Percentiles rank a stretch among this genome's conserved stretches.
Evolutionary conservation across 331 rosid species (phyloP).

Genomic region (Dryas integrifolia): DNA sequence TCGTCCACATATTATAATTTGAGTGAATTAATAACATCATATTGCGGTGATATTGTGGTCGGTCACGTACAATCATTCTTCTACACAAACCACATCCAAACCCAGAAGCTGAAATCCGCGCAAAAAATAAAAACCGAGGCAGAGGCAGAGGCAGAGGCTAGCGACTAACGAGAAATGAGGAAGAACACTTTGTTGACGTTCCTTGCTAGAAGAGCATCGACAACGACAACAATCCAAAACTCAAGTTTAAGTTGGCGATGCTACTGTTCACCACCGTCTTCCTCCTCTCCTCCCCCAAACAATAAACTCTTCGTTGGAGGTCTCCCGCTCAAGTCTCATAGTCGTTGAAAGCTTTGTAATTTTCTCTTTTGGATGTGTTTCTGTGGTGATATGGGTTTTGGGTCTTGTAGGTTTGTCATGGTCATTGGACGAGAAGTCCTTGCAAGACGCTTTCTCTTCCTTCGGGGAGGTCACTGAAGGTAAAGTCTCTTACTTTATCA

Average conservation of each 20-base stretch:
- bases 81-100: not conserved
- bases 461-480: slow-evolving; percentile 83
- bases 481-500: slow-evolving; percentile 15
- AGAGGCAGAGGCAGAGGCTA: too few species aligned
- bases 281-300: slow-evolving; percentile 36
- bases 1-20: too few species aligned
- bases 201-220: slow-evolving; percentile 19
- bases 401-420: slow-evolving; percentile 70
- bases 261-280: slow-evolving; percentile 39
- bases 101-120: not conserved
- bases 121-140: not conserved
- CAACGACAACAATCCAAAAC: slow-evolving; percentile 21
- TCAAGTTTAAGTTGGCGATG: slow-evolving; percentile 31
- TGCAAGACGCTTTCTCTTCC: slow-evolving; percentile 79
- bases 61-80: too few species aligned
- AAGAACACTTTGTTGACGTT: slow-evolving; percentile 15
- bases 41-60: too few species aligned
- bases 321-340: slow-evolving; percentile 6
- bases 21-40: too few species aligned
- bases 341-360: not conserved
- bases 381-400: slow-evolving; percentile 10
- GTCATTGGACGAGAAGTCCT: slow-evolving; percentile 78
- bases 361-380: not conserved
- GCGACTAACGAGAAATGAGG: slow-evolving; percentile 15
- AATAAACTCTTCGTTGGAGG: slow-evolving; percentile 82